Percentiles rank a stretch among this genome's conserved stretches.
These are phyloP conservation scores for Teratosphaeriaceae sp. DNA, from an alignment of 2,329 filamentous ascomycete genomes.

Conservation along the genomic window DNA sequence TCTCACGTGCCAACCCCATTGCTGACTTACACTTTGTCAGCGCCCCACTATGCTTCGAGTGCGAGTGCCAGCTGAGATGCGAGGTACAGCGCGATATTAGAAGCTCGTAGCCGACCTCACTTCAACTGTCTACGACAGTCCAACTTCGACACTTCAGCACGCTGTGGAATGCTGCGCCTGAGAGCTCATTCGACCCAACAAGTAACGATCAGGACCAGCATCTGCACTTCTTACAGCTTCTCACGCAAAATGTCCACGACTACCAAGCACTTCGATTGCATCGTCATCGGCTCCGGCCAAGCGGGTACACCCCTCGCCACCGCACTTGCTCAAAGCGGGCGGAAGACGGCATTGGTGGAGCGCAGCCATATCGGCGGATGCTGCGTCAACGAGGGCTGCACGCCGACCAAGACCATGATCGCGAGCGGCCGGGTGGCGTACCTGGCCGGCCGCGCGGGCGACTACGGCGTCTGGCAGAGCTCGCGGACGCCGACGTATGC, in stretches of 20 bases:
- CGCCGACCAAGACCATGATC: conserved; percentile 53
- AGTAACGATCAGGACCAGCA: too few species aligned
- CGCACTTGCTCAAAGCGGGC: conserved; percentile 40
- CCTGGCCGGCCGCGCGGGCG: conserved; percentile 34
- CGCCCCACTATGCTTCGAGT: too few species aligned
- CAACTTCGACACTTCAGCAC: too few species aligned
- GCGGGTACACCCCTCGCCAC: conserved; percentile 45
- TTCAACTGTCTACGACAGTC: too few species aligned
- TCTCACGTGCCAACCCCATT: too few species aligned
- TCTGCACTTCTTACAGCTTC: not conserved
- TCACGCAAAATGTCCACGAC: not conserved
- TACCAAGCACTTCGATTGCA: conserved; percentile 31
- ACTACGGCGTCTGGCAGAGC: conserved; percentile 40
- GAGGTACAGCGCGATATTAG: too few species aligned
- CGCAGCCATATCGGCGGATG: conserved; percentile 43
- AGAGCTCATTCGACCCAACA: too few species aligned
- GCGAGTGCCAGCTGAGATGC: too few species aligned
- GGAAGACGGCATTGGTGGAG: conserved; percentile 44
- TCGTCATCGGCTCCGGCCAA: conserved; percentile 51
- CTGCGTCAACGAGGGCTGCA: conserved; percentile 43
- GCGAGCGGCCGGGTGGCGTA: conserved; percentile 47
- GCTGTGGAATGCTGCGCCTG: too few species aligned
- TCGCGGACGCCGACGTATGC: conserved; percentile 1
- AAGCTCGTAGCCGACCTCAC: too few species aligned
- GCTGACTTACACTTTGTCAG: too few species aligned